Evolutionary conservation across 2,329 filamentous ascomycete species (phyloP).

Genomic region (Chaetomium olivaceum): DNA sequence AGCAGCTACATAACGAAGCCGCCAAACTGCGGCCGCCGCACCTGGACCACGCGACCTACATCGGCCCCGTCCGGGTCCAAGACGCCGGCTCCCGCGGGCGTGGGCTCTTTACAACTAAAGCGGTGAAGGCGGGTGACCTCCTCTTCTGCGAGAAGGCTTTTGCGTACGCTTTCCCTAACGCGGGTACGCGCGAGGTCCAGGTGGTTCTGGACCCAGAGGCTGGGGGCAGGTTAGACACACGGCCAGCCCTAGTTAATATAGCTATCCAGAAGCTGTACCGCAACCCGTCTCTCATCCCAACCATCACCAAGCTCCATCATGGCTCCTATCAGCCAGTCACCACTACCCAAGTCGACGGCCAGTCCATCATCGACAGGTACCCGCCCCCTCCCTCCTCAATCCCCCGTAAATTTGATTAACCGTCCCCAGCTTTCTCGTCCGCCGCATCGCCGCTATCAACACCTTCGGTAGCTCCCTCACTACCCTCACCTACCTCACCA

Average conservation of each 20-base stretch:
- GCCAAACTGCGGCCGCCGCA: slow-evolving; percentile 41
- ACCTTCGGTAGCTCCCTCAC: slow-evolving; percentile 39
- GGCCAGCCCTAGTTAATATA: slow-evolving; percentile 35
- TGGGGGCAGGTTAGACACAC: slow-evolving; percentile 39
- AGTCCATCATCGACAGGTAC: slow-evolving; percentile 33
- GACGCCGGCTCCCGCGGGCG: slow-evolving; percentile 40
- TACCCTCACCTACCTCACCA: slow-evolving; percentile 32
- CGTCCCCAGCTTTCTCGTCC: slow-evolving; percentile 44
- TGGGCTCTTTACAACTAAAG: slow-evolving; percentile 52
- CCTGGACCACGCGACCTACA: slow-evolving; percentile 51
- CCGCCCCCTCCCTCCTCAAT: not conserved
- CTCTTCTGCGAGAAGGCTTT: slow-evolving; percentile 60
- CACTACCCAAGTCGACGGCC: slow-evolving; percentile 5
- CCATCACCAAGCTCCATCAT: slow-evolving; percentile 17
- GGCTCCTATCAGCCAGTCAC: slow-evolving; percentile 47
- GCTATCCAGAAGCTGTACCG: slow-evolving; percentile 15
- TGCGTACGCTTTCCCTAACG: slow-evolving; percentile 40
- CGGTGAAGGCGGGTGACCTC: slow-evolving; percentile 52
- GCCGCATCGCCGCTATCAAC: slow-evolving; percentile 47
- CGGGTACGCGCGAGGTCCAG: slow-evolving; percentile 8
- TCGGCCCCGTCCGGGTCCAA: slow-evolving; percentile 35
- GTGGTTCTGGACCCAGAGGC: not conserved
- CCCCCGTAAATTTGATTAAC: not conserved
- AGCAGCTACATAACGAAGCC: slow-evolving; percentile 37
- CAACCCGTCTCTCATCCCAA: slow-evolving; percentile 18